phyloP scores from a whole-genome alignment of 2,329 filamentous ascomycete genomes.

The Penicillium sp. region DNA sequence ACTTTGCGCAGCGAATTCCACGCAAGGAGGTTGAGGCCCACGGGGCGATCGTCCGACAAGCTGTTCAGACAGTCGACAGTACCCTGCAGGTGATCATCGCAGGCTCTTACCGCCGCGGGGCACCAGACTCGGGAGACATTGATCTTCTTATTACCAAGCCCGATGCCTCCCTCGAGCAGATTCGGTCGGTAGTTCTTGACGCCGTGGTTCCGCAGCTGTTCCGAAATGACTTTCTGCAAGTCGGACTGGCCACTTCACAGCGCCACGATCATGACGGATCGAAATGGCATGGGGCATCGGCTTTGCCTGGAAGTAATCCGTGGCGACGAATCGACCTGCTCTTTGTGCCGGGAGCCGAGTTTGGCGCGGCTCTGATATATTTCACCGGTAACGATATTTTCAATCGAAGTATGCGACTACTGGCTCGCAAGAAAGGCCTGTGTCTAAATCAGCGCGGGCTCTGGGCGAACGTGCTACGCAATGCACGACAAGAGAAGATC shows the following conservation, averaged over 20 bases:
- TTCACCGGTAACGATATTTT: constrained; percentile 96
- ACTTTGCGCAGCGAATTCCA: constrained; percentile 76
- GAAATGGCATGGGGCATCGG: constrained; percentile 87
- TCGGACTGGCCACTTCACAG: constrained; percentile 59
- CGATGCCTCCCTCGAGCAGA: constrained; percentile 55
- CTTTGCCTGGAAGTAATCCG: constrained; percentile 56
- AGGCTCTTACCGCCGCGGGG: constrained; percentile 81
- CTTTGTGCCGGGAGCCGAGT: constrained; percentile 72
- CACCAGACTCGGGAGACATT: constrained; percentile 72
- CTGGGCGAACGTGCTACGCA: constrained; percentile 67
- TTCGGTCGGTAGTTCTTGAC: constrained; percentile 62
- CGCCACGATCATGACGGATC: constrained; percentile 55
- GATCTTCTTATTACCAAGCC: constrained; percentile 78
- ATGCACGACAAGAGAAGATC: constrained; percentile 54
- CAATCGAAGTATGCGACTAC: constrained; percentile 76
- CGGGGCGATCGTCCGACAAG: constrained; percentile 60
- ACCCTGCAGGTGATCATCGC: constrained; percentile 69
- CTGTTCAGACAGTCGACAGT: constrained; percentile 60
- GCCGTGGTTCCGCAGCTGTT: constrained; percentile 63
- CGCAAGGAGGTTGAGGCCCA: constrained; percentile 71
- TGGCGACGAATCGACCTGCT: constrained; percentile 86
- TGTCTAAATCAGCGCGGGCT: constrained; percentile 79
- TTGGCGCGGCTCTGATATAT: constrained; percentile 85
- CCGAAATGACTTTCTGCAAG: constrained; percentile 63
- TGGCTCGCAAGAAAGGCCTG: constrained; percentile 80